phyloP scores from a whole-genome alignment of 2,329 filamentous ascomycete genomes.

The Plenodomus biglobosus region DNA sequence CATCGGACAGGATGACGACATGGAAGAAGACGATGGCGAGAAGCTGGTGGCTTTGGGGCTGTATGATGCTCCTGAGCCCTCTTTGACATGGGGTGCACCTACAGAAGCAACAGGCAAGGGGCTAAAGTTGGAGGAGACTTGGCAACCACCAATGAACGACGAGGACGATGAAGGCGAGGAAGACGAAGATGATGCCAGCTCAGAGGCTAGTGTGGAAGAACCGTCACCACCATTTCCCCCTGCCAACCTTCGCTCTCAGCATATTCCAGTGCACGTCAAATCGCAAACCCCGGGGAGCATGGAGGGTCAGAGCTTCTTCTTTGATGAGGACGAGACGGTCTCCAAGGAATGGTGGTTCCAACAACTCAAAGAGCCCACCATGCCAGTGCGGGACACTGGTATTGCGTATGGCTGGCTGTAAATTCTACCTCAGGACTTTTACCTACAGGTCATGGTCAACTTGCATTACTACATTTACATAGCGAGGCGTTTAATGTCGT shows the following conservation, averaged over 20 bases:
- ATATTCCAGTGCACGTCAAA: conserved; percentile 33
- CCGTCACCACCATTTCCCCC: conserved; percentile 32
- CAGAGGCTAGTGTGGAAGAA: conserved; percentile 49
- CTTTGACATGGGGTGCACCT: conserved; percentile 53
- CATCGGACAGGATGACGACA: conserved; percentile 53
- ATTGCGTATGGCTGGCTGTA: conserved; percentile 45
- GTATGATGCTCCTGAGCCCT: conserved; percentile 71
- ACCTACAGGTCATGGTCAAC: neutral
- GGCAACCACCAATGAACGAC: conserved; percentile 61
- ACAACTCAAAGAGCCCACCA: conserved; percentile 39
- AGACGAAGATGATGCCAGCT: conserved; percentile 47
- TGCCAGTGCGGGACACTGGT: conserved; percentile 44
- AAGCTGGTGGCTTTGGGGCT: conserved; percentile 81
- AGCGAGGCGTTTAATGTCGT: conserved; percentile 34
- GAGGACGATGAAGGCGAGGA: conserved; percentile 53
- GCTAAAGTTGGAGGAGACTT: conserved; percentile 79
- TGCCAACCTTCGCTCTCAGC: conserved; percentile 18
- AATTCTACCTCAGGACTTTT: conserved; percentile 1
- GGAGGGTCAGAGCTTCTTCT: conserved; percentile 47
- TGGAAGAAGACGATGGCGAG: conserved; percentile 62
- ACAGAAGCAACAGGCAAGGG: conserved; percentile 65
- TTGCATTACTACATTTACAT: conserved; percentile 21
- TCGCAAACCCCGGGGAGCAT: conserved; percentile 34
- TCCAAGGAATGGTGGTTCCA: conserved; percentile 48
- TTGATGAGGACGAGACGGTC: conserved; percentile 43